Evolutionary conservation across 805 yeast species (phyloP).

Genomic region (Ogataea paradorogensis): DNA sequence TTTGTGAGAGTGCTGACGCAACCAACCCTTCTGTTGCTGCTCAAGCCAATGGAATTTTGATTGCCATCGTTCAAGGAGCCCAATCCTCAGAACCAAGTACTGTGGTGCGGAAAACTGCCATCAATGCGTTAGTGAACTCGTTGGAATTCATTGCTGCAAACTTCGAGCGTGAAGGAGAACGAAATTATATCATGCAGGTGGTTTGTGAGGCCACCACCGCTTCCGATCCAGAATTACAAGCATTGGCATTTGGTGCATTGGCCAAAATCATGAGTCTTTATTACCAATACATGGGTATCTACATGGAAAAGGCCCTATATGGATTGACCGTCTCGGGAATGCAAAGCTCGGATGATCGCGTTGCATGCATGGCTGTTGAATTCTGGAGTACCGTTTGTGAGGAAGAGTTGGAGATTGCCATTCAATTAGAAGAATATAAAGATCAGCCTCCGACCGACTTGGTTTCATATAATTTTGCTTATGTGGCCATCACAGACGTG

Average conservation of each 20-base stretch:
- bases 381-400: slow-evolving; percentile 99
- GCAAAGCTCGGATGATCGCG: slow-evolving; percentile 78
- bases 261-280: slow-evolving; percentile 89
- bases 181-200: slow-evolving; percentile 97
- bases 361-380: slow-evolving; percentile 97
- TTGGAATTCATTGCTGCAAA: slow-evolving; percentile 84
- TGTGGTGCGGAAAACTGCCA: slow-evolving; percentile 81
- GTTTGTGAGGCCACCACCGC: slow-evolving; percentile 99
- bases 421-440: slow-evolving; percentile 61
- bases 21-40: slow-evolving; percentile 68
- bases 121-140: slow-evolving; percentile 88
- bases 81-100: slow-evolving; percentile 74
- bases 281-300: slow-evolving; percentile 85
- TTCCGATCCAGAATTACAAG: slow-evolving; percentile 74
- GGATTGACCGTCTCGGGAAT: slow-evolving; percentile 88
- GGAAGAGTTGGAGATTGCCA: slow-evolving; percentile 81
- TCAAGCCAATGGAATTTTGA: slow-evolving; percentile 87
- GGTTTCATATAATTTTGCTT: slow-evolving; percentile 74
- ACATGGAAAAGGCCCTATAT: slow-evolving; percentile 96
- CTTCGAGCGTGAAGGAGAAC: slow-evolving; percentile 90
- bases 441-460: slow-evolving; percentile 45
- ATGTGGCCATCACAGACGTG: slow-evolving; percentile 78
- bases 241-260: slow-evolving; percentile 93
- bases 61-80: slow-evolving; percentile 97
- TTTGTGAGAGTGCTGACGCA: slow-evolving; percentile 93